Evolutionary conservation across 2,329 filamentous ascomycete species (phyloP).

Genomic region (Calonectria honghensis): DNA sequence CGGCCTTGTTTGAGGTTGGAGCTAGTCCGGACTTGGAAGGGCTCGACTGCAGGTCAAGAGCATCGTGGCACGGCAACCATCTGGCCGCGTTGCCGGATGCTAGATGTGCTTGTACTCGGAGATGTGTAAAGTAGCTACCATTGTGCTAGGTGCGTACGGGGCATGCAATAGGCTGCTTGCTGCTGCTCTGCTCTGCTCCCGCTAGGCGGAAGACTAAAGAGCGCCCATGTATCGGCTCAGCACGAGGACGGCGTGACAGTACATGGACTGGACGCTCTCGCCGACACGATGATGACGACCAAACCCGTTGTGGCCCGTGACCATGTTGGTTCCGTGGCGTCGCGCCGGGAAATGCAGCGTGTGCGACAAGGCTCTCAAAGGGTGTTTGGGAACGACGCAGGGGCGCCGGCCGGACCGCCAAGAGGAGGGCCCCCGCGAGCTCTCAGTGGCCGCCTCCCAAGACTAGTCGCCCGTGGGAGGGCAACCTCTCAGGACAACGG

Average conservation of each 20-base stretch:
- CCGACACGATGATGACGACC: background rate
- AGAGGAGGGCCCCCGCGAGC: slow-evolving; percentile 40
- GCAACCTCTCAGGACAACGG: slow-evolving; percentile 34
- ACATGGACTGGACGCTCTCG: background rate
- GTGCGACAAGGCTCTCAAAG: slow-evolving; percentile 33
- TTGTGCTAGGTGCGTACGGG: background rate
- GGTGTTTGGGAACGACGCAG: slow-evolving; percentile 43
- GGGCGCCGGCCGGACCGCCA: slow-evolving; percentile 37
- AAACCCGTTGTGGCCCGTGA: slow-evolving; percentile 31
- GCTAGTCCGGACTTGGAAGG: slow-evolving; percentile 8
- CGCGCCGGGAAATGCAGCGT: slow-evolving; percentile 11
- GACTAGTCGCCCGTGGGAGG: slow-evolving; percentile 33
- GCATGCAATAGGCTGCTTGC: no score
- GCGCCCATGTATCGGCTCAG: background rate
- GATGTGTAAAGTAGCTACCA: background rate
- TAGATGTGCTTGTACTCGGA: background rate
- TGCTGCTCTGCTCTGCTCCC: background rate
- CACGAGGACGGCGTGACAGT: background rate
- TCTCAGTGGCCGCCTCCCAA: slow-evolving; percentile 47
- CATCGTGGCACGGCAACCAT: slow-evolving; percentile 36
- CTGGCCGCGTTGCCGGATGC: background rate
- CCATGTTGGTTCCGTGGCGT: slow-evolving; percentile 2
- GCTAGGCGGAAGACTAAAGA: slow-evolving; percentile 17
- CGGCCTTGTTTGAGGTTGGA: background rate
- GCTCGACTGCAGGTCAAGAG: slow-evolving; percentile 4